These are phyloP conservation scores for Colletotrichum echinochloae DNA, from an alignment of 2,329 filamentous ascomycete genomes.

Conservation along the genomic window DNA sequence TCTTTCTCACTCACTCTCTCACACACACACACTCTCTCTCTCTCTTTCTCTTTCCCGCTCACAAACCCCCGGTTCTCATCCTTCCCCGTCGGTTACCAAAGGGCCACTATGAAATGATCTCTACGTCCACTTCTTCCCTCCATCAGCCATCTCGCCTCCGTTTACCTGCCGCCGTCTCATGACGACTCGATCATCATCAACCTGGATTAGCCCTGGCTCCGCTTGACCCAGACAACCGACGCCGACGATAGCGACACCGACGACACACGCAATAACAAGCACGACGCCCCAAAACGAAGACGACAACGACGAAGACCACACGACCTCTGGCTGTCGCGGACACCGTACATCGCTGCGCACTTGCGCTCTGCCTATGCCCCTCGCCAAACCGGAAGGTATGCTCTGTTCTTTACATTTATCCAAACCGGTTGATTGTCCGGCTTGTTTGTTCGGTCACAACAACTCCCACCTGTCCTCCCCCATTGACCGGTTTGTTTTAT, in stretches of 20 bases:
- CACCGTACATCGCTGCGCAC: slow-evolving; percentile 2
- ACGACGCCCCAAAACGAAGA: not conserved
- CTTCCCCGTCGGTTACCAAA: slow-evolving; percentile 22
- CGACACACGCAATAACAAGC: not conserved
- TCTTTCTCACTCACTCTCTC: too few species aligned
- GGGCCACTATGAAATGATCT: slow-evolving; percentile 33
- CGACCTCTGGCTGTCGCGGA: not conserved
- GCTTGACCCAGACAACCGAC: slow-evolving; percentile 15
- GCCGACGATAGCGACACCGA: not conserved
- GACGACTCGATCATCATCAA: slow-evolving; percentile 15
- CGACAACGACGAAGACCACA: not conserved
- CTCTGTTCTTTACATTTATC: not conserved
- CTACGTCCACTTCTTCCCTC: slow-evolving; percentile 32
- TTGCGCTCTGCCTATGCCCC: slow-evolving; percentile 16
- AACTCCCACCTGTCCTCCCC: not conserved
- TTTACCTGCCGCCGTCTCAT: slow-evolving; percentile 19
- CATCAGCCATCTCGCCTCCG: slow-evolving; percentile 11
- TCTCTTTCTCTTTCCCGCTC: not conserved
- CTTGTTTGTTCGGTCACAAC: slow-evolving; percentile 9
- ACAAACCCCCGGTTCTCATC: slow-evolving; percentile 26
- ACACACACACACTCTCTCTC: too few species aligned
- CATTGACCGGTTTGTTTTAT: not conserved
- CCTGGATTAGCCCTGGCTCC: not conserved
- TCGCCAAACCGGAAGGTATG: slow-evolving; percentile 30
- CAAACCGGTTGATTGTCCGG: slow-evolving; percentile 9